Evolutionary conservation across 768 basidiomycete species (phyloP).

Genomic region (Hygrophorus pudorinus): DNA sequence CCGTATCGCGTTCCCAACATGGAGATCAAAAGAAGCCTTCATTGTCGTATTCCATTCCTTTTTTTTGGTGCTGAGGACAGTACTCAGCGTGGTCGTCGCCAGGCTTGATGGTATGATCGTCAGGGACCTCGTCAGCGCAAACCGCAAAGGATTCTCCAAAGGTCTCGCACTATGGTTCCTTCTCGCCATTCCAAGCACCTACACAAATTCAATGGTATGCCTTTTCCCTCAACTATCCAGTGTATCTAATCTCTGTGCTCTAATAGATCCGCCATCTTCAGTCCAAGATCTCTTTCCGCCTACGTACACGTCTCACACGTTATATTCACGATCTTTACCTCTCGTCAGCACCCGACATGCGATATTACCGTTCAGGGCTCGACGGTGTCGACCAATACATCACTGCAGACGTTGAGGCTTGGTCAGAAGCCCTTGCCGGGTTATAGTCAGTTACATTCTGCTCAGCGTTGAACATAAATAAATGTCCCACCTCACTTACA

Average conservation of each 20-base stretch:
- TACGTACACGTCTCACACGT: constrained; percentile 80
- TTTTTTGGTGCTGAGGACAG: constrained; percentile 79
- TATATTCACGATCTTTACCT: constrained; percentile 92
- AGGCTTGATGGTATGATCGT: constrained; percentile 85
- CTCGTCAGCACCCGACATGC: constrained; percentile 56
- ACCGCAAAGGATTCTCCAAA: constrained; percentile 71
- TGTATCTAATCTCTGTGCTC: background rate
- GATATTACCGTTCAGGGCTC: constrained; percentile 55
- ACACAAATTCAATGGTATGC: constrained; percentile 88
- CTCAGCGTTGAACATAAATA: background rate
- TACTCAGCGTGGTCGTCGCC: constrained; percentile 83
- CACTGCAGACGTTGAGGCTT: constrained; percentile 85
- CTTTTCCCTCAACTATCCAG: background rate
- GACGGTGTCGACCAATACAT: constrained; percentile 88
- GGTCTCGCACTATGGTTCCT: constrained; percentile 86
- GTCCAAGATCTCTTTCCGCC: constrained; percentile 69
- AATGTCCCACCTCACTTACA: constrained; percentile 17
- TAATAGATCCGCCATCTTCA: constrained; percentile 80
- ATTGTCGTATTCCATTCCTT: constrained; percentile 70
- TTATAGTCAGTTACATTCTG: constrained; percentile 63
- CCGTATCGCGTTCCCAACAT: constrained; percentile 59
- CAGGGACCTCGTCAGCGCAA: constrained; percentile 71
- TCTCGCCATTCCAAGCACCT: constrained; percentile 86
- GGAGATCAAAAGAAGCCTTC: constrained; percentile 57
- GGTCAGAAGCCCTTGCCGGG: constrained; percentile 76